Percentiles rank a stretch among this genome's conserved stretches.
phyloP scores from a whole-genome alignment of 345 rosid genomes.

The Aquilaria malaccensis region DNA sequence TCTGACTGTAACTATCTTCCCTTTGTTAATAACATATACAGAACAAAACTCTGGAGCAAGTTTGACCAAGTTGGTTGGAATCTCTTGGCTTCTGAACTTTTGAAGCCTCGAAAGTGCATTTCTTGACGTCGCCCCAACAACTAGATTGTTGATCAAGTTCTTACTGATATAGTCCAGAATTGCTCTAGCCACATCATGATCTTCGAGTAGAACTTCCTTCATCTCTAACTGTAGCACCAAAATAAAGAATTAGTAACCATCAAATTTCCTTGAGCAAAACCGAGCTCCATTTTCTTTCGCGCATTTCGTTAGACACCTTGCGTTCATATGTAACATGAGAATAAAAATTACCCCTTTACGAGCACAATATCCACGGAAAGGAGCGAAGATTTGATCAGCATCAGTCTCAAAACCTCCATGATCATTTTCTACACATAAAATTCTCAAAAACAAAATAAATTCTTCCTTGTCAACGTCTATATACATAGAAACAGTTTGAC shows the following conservation, averaged over 20 bases:
- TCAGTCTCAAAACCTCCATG: constrained; percentile 28
- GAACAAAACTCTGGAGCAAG: constrained; percentile 68
- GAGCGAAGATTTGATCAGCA: constrained; percentile 41
- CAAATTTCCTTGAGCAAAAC: background rate
- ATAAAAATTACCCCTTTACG: constrained; percentile 63
- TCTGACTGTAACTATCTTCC: constrained; percentile 45
- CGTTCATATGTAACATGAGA: background rate
- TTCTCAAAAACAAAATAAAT: background rate
- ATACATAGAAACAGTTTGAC: too few species aligned
- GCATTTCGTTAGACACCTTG: background rate
- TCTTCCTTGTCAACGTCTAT: too few species aligned
- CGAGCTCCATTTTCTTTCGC: background rate
- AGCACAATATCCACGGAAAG: constrained; percentile 71
- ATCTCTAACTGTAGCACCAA: constrained; percentile 34
- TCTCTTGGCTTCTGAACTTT: constrained; percentile 49
- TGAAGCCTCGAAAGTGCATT: constrained; percentile 60
- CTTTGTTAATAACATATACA: constrained; percentile 69
- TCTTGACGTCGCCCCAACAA: constrained; percentile 58
- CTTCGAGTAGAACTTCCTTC: constrained; percentile 60
- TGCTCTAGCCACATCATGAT: constrained; percentile 49
- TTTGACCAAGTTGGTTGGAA: constrained; percentile 42
- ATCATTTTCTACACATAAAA: constrained; percentile 12
- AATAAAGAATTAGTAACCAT: background rate
- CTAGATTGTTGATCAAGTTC: constrained; percentile 48
- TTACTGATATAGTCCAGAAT: constrained; percentile 47